Evolutionary conservation across 176 grass and related monocot species (phyloP).

Genomic region (Triticum timopheevii): DNA sequence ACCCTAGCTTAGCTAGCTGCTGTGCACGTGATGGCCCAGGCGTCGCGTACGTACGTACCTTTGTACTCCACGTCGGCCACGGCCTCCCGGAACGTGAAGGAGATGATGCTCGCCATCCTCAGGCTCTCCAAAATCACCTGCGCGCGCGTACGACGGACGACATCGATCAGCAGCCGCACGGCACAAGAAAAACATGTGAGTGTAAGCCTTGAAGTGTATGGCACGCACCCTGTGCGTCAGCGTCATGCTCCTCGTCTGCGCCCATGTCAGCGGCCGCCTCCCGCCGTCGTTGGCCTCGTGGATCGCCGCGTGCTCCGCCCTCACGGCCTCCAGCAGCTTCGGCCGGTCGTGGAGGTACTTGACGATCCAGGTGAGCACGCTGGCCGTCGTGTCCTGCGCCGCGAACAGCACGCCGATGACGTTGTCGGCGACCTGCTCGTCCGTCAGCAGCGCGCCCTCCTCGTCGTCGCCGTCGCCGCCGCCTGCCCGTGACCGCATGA

Average conservation of each 20-base stretch:
- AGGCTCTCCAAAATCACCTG: constrained; percentile 97
- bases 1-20: background rate
- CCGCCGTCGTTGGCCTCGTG: constrained; percentile 60
- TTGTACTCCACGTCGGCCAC: constrained; percentile 97
- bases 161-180: constrained; percentile 23
- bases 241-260: constrained; percentile 72
- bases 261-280: constrained; percentile 64
- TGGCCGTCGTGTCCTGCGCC: constrained; percentile 97
- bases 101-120: constrained; percentile 97
- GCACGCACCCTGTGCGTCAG: constrained; percentile 69
- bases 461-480: constrained; percentile 20
- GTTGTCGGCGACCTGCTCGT: constrained; percentile 91
- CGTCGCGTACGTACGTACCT: constrained; percentile 45
- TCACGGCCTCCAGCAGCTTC: constrained; percentile 62
- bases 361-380: constrained; percentile 89
- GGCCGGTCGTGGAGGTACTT: constrained; percentile 89
- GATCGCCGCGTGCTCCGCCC: constrained; percentile 71
- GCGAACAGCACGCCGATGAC: constrained; percentile 93
- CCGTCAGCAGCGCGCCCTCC: constrained; percentile 47
- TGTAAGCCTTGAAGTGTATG: background rate
- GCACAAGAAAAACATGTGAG: background rate
- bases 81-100: constrained; percentile 95
- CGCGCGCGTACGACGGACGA: background rate
- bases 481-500: constrained; percentile 60
- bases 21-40: background rate